Base-by-base conservation (phyloP, 139 green algal genomes). In the Chlorella sp. region DNA sequence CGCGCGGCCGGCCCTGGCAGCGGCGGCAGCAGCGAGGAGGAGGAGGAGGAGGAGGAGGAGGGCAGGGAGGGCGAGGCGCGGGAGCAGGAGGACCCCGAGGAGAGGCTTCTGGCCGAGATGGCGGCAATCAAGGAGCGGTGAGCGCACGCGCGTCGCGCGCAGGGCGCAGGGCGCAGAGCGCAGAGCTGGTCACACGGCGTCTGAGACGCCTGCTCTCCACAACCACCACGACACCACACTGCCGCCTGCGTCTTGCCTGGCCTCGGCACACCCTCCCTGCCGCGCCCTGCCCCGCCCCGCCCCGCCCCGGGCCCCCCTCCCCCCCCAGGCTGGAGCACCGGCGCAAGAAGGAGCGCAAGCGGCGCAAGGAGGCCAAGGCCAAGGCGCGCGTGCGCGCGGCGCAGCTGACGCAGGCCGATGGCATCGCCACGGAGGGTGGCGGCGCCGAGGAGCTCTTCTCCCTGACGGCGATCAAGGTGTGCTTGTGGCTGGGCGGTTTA, bases 101-200 rank as follows among this genome's bases (percentile, higher is more conserved):
- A 87, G 41, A 79, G 79, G 69, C 68, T 98, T 51, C 77, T 98
- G 80, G 74, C 79, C 48, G 95, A 98, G 82, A 98, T 99, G 95
- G 73, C 71, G 23, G 87, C 87, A n/a, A 76, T 98, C 35, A 93
- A 94, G 80, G 85, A 88, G 35, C n/a, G 62, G 73, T 71, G 36
- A 51, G 82, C 1, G 5, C 2, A n/a, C n/a, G n/a, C n/a, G n/a
- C n/a, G n/a, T n/a, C 8, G 8, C 23, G 2, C 7, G 40, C 7
- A 36, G n/a, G n/a, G n/a, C n/a, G n/a, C n/a, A n/a, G n/a, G n/a
- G n/a, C n/a, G n/a, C n/a, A n/a, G n/a, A n/a, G n/a, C n/a, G n/a
- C n/a, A n/a, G n/a, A n/a, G n/a, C n/a, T n/a, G n/a, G n/a, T n/a
- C n/a, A n/a, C n/a, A n/a, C n/a, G n/a, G n/a, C n/a, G n/a, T n/a